Percentiles rank a stretch among this genome's conserved stretches.
These are phyloP conservation scores for Chalciporus sp. DNA, from an alignment of 1,284 basidiomycete species.

Conservation along the genomic window DNA sequence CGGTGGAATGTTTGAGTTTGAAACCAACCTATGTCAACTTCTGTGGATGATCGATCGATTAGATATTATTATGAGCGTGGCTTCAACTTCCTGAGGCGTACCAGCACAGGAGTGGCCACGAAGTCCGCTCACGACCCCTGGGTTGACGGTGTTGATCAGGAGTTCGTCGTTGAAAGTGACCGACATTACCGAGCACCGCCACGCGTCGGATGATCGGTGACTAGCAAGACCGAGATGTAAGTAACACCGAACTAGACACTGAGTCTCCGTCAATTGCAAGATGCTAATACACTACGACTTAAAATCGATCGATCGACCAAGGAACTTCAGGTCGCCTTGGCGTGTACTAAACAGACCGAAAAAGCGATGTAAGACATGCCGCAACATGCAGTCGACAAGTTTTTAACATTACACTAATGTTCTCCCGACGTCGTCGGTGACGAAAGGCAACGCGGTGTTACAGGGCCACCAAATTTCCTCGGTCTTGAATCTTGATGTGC, in stretches of 20 bases:
- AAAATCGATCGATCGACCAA: background rate
- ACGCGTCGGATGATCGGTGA: too few relatives aligned
- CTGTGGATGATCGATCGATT: background rate
- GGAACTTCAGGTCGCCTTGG: too few relatives aligned
- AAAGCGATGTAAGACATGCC: background rate
- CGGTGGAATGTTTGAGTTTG: background rate
- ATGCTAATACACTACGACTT: too few relatives aligned
- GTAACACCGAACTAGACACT: too few relatives aligned
- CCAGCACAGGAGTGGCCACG: background rate
- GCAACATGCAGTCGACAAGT: too few relatives aligned
- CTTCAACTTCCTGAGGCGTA: background rate
- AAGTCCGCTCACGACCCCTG: background rate
- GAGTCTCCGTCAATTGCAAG: too few relatives aligned
- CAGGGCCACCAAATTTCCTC: background rate
- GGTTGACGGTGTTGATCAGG: too few relatives aligned
- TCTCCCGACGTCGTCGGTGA: background rate
- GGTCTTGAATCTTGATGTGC: background rate
- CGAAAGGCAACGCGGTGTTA: background rate
- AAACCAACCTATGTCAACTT: background rate
- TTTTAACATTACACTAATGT: too few relatives aligned
- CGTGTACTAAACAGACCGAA: too few relatives aligned
- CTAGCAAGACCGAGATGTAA: background rate
- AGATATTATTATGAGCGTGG: background rate
- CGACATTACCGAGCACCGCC: too few relatives aligned
- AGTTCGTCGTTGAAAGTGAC: too few relatives aligned